These are phyloP conservation scores for Moesziomyces antarcticus DNA, from an alignment of 1,284 basidiomycete genomes.

Conservation along the genomic window DNA sequence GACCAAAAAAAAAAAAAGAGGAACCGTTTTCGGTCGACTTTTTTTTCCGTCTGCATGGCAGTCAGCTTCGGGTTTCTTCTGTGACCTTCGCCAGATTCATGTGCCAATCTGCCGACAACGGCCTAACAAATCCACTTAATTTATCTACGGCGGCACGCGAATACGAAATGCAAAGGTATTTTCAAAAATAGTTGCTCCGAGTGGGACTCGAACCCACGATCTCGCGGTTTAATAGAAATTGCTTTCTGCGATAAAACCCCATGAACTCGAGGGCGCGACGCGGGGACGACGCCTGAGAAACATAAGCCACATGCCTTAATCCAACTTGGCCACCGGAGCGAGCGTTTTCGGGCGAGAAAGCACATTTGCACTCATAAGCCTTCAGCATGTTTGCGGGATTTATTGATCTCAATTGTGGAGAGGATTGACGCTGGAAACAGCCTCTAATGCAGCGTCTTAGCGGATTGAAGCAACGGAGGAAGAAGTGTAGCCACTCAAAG, in stretches of 20 bases:
- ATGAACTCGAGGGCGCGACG: constrained; percentile 23
- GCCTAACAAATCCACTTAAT: too few relatives aligned
- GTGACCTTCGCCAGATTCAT: constrained; percentile 12
- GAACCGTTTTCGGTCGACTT: too few relatives aligned
- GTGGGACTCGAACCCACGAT: constrained; percentile 56
- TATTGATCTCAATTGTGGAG: too few relatives aligned
- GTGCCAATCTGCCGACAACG: too few relatives aligned
- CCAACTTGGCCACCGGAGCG: constrained; percentile 52
- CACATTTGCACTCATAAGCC: constrained; percentile 7
- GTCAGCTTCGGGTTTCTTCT: constrained; percentile 23
- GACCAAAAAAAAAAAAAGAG: neutral
- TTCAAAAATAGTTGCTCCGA: constrained; percentile 30
- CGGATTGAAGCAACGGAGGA: too few relatives aligned
- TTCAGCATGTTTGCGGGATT: neutral
- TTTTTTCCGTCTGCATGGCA: neutral
- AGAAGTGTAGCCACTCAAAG: too few relatives aligned
- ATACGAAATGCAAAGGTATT: too few relatives aligned
- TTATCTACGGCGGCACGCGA: too few relatives aligned
- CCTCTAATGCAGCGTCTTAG: too few relatives aligned
- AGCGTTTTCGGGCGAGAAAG: constrained; percentile 46
- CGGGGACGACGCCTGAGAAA: constrained; percentile 16
- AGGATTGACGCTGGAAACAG: too few relatives aligned
- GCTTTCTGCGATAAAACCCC: constrained; percentile 29
- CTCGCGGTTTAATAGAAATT: constrained; percentile 36
- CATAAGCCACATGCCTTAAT: constrained; percentile 57